Evolutionary conservation across 148 eudicot genomes (phyloP).

Genomic region (Rhododendron ferrugineum): DNA sequence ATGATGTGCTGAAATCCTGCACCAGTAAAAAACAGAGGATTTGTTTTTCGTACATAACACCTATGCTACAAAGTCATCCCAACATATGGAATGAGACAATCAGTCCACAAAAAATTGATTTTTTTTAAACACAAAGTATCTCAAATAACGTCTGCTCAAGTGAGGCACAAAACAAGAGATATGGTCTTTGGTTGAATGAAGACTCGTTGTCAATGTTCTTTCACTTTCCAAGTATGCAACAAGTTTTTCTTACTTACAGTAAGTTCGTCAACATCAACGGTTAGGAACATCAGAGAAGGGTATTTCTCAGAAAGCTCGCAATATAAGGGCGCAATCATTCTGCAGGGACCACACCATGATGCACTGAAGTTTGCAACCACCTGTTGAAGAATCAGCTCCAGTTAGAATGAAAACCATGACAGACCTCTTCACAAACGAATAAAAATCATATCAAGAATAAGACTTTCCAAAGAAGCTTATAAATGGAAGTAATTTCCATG

Average conservation of each 20-base stretch:
- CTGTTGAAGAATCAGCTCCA: constrained; percentile 35
- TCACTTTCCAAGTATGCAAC: not conserved
- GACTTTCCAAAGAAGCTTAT: not conserved
- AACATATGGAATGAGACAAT: not conserved
- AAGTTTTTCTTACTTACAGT: constrained; percentile 49
- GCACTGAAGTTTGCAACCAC: constrained; percentile 94
- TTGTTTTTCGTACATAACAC: not conserved
- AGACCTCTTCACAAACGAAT: not conserved
- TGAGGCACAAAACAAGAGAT: not conserved
- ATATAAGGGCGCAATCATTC: constrained; percentile 76
- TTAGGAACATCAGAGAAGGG: constrained; percentile 67
- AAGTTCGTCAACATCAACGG: constrained; percentile 87
- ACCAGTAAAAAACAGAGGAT: constrained; percentile 2
- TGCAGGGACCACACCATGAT: constrained; percentile 97
- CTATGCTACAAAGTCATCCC: not conserved
- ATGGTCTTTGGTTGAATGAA: not conserved
- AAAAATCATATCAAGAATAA: not conserved
- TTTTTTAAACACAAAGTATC: not conserved
- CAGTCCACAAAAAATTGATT: not conserved
- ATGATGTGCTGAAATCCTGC: constrained; percentile 93
- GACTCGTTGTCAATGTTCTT: not conserved
- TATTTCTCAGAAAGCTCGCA: constrained; percentile 74
- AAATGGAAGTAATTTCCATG: too few relatives aligned
- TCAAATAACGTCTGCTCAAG: not conserved
- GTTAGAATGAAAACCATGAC: not conserved